Conservation (phyloP, 2,329 filamentous ascomycete genomes). For the Ceratocystis albifundus region DNA sequence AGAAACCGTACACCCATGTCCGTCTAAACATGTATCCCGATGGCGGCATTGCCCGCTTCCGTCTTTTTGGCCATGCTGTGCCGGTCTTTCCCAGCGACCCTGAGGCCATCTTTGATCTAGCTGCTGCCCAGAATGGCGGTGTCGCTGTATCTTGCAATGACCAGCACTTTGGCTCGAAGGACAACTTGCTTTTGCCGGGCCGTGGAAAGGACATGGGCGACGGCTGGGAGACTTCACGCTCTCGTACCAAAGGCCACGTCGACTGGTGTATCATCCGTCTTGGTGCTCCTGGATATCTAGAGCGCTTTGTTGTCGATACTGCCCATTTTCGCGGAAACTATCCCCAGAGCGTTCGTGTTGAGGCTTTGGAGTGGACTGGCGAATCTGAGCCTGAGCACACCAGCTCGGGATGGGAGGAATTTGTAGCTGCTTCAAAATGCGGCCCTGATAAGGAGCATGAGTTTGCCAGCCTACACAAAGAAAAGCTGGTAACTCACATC, state of each 20-base stretch:
- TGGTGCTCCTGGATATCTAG: slow-evolving; percentile 52
- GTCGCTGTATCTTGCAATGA: slow-evolving; percentile 66
- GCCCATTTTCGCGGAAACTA: slow-evolving; percentile 78
- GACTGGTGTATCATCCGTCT: slow-evolving; percentile 74
- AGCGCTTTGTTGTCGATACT: slow-evolving; percentile 63
- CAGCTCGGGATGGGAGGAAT: slow-evolving; percentile 51
- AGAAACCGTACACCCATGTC: slow-evolving; percentile 66
- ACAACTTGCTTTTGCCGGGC: slow-evolving; percentile 68
- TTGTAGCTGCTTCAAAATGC: slow-evolving; percentile 55
- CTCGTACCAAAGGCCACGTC: slow-evolving; percentile 56
- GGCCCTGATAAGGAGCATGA: slow-evolving; percentile 63
- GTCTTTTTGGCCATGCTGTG: slow-evolving; percentile 63
- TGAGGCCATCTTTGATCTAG: slow-evolving; percentile 59
- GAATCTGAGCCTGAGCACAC: slow-evolving; percentile 45
- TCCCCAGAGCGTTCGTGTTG: slow-evolving; percentile 61
- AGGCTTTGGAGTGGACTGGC: slow-evolving; percentile 46
- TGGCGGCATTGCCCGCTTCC: slow-evolving; percentile 70
- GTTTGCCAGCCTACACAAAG: slow-evolving; percentile 45
- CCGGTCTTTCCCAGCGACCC: slow-evolving; percentile 61
- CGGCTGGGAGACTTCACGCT: slow-evolving; percentile 75
- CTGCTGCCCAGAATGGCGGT: slow-evolving; percentile 66
- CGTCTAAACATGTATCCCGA: slow-evolving; percentile 77
- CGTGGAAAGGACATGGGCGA: slow-evolving; percentile 77
- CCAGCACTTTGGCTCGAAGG: slow-evolving; percentile 73
- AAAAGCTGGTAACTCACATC: slow-evolving; percentile 61